Evolutionary conservation across 495 filamentous ascomycete genomes (phyloP).

Genomic region (Penicillium waksmanii): DNA sequence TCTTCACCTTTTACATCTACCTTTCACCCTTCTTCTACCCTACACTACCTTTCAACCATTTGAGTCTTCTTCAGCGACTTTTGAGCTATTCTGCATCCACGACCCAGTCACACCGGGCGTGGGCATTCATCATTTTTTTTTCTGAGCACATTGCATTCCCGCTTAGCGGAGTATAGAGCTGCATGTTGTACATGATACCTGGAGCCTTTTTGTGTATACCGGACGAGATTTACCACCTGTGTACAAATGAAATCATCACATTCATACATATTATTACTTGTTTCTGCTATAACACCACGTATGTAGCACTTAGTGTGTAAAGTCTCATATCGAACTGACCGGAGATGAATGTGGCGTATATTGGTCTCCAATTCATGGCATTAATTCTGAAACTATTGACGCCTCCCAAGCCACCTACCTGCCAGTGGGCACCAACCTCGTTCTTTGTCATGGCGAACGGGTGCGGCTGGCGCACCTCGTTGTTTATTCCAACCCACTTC

Average conservation of each 20-base stretch:
- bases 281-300: too few relatives aligned
- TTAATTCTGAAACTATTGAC: background rate
- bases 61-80: constrained; percentile 20
- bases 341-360: too few relatives aligned
- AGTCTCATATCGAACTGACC: too few relatives aligned
- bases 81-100: constrained; percentile 22
- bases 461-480: background rate
- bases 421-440: background rate
- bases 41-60: constrained; percentile 2
- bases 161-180: constrained; percentile 28
- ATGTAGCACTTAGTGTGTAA: too few relatives aligned
- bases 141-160: constrained; percentile 24
- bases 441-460: background rate
- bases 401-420: background rate
- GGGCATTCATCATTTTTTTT: constrained; percentile 16
- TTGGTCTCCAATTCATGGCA: background rate
- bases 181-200: constrained; percentile 39
- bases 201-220: constrained; percentile 16
- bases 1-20: constrained; percentile 12
- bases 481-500: background rate
- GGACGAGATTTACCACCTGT: constrained; percentile 17
- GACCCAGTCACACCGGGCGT: constrained; percentile 8
- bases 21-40: too few relatives aligned
- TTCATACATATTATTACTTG: background rate
- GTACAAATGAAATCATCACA: constrained; percentile 25